These are phyloP conservation scores for Chenopodium berlandieri DNA, from an alignment of 148 eudicot genomes.

Conservation along the genomic window DNA sequence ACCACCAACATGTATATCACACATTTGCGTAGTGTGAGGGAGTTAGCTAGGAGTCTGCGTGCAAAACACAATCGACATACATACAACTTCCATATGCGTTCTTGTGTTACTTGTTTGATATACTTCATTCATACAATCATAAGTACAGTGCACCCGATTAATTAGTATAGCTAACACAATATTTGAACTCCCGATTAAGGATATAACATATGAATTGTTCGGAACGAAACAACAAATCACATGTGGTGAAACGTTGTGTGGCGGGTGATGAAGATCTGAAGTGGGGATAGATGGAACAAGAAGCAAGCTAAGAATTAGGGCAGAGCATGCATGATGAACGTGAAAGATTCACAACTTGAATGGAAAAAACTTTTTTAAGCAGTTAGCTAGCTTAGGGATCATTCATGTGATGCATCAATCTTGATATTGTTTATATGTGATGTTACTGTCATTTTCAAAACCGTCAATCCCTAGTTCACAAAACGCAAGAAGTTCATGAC, in stretches of 20 bases:
- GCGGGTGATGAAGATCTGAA: background rate
- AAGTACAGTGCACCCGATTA: no score
- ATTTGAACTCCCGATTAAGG: no score
- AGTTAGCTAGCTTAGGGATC: background rate
- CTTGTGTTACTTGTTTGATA: no score
- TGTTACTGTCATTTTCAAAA: conserved; percentile 21
- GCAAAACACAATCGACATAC: no score
- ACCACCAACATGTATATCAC: no score
- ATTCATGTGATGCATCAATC: background rate
- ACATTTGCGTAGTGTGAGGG: no score
- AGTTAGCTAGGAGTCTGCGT: no score
- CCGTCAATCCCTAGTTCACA: conserved; percentile 13
- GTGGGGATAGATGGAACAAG: background rate
- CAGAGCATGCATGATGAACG: conserved; percentile 27
- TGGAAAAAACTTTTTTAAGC: background rate
- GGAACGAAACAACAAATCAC: background rate
- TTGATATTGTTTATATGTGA: background rate
- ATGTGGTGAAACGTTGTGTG: background rate
- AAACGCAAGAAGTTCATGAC: conserved; percentile 20
- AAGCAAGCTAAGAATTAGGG: background rate
- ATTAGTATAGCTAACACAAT: no score
- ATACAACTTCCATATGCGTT: no score
- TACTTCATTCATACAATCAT: no score
- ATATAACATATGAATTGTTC: no score
- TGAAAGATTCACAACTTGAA: conserved; percentile 26